These are phyloP conservation scores for Pseudoperonospora humuli DNA, from an alignment of 352 stramenopile species.

Conservation along the genomic window DNA sequence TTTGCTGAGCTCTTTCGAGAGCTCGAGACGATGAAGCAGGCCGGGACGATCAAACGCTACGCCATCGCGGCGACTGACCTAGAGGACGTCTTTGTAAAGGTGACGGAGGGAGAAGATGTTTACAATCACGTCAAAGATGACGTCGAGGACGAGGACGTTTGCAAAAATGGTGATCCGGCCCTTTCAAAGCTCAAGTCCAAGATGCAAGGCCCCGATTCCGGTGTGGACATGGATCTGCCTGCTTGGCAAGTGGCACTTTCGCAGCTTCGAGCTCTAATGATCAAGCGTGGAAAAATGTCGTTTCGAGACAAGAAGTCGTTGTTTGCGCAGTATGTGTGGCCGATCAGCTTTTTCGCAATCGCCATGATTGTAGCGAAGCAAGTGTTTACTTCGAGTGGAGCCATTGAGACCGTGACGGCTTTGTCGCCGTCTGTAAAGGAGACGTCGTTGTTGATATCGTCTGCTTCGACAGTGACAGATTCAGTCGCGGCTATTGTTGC, in stretches of 20 bases:
- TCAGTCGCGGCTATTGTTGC: conserved; percentile 26
- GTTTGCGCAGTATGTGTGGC: conserved; percentile 64
- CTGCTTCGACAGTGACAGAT: conserved; percentile 10
- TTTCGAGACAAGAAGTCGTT: conserved; percentile 52
- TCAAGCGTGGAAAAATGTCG: conserved; percentile 54
- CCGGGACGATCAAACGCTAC: conserved; percentile 85
- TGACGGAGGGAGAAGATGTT: conserved; percentile 77
- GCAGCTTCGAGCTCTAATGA: conserved; percentile 41
- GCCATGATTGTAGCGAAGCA: conserved; percentile 40
- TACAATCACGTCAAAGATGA: conserved; percentile 67
- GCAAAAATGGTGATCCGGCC: background rate
- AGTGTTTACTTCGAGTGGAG: conserved; percentile 21
- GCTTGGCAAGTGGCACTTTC: conserved; percentile 26
- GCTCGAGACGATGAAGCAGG: conserved; percentile 62
- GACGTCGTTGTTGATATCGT: conserved; percentile 40
- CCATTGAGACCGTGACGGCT: conserved; percentile 39
- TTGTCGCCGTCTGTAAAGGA: conserved; percentile 28
- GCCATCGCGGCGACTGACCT: conserved; percentile 96
- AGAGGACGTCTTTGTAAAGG: conserved; percentile 97
- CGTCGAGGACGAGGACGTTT: conserved; percentile 2
- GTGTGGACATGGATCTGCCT: conserved; percentile 12
- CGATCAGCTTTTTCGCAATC: conserved; percentile 52
- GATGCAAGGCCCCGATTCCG: conserved; percentile 6
- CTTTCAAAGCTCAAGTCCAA: conserved; percentile 14
- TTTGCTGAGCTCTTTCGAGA: conserved; percentile 91